Evolutionary conservation across 2,329 filamentous ascomycete genomes (phyloP), one percentile per base, ranked within the genome.

Genomic region (Endothia cerciana): DNA sequence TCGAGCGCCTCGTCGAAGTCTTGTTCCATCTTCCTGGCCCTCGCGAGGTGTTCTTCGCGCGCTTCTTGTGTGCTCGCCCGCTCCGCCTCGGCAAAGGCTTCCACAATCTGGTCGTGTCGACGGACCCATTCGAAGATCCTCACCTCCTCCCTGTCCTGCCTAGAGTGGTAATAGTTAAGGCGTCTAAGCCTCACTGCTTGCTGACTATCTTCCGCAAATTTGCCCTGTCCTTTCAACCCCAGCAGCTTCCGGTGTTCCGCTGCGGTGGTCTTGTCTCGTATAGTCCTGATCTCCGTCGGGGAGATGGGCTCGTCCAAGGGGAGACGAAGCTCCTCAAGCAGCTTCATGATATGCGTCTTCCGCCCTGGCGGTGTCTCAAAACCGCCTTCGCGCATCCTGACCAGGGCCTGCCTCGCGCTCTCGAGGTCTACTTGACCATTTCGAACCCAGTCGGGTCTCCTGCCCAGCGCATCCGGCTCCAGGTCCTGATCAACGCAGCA

Each of bases 351-450:
- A 22, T 69, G 65, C 2, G 79, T 79, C 70, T 82, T 76, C 10
- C 87, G 80, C 0, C 78, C 79, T 0, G 69, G 13, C 0, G 86
- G 86, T 40, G 83, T 80, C 11, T 64, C 68, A 1, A 85, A 63
- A 0, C 80, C 80, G 0, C 71, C 72, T 1, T 73, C 69, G 4
- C 74, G 68, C 86, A 89, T 89, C n/a, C 78, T 77, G 28, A 77
- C 72, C 6, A 83, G 68, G 1, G 79, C 74, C 0, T 68, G 71
- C 17, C 75, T 73, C 4, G 77, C 74, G 51, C 83, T 84, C 63
- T 82, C 79, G 11, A 79, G 36, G 63, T 88, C 81, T 30, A 89
- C 15, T 25, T 76, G 71, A 73, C 74, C 36, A 76, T 74, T 62
- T 86, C 84, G 47, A 85, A 82, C 11, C 68, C 61, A 58, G 70